Percentiles rank a stretch among this genome's conserved stretches.
Evolutionary conservation across 202 grass and related monocot genomes (phyloP).

Genomic region (Thinopyrum obtusiflorum): DNA sequence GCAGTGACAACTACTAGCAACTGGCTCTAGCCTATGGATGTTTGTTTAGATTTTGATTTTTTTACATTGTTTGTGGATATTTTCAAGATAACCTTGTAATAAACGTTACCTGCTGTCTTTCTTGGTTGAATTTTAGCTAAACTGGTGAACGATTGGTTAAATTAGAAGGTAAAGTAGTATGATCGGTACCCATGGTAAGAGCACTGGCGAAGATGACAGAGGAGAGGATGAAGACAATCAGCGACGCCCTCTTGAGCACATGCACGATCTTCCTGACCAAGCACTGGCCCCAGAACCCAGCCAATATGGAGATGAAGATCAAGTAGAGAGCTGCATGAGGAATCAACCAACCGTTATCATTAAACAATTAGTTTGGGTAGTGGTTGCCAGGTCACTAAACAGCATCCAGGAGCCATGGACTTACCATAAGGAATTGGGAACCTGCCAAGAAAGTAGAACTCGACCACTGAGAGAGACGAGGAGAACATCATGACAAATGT

Average conservation of each 20-base stretch:
- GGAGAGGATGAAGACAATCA: slow-evolving; percentile 97
- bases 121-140: background rate
- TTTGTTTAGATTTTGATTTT: too few relatives aligned
- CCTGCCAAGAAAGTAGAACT: slow-evolving; percentile 87
- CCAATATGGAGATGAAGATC: slow-evolving; percentile 68
- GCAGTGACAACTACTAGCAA: too few relatives aligned
- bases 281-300: slow-evolving; percentile 95
- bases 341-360: background rate
- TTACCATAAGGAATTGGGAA: slow-evolving; percentile 92
- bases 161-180: background rate
- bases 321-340: slow-evolving; percentile 73
- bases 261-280: slow-evolving; percentile 80
- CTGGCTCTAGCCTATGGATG: too few relatives aligned
- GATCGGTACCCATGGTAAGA: slow-evolving; percentile 74
- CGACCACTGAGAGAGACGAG: slow-evolving; percentile 90
- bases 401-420: slow-evolving; percentile 5
- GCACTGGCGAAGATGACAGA: slow-evolving; percentile 92
- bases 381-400: background rate
- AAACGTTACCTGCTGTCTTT: background rate
- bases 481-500: slow-evolving; percentile 99
- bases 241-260: slow-evolving; percentile 70
- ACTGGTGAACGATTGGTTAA: background rate
- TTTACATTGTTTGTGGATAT: too few relatives aligned
- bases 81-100: background rate
- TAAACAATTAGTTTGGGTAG: background rate